Evolutionary conservation across 306 rosid genomes (phyloP).

Genomic region (Prunus mira): DNA sequence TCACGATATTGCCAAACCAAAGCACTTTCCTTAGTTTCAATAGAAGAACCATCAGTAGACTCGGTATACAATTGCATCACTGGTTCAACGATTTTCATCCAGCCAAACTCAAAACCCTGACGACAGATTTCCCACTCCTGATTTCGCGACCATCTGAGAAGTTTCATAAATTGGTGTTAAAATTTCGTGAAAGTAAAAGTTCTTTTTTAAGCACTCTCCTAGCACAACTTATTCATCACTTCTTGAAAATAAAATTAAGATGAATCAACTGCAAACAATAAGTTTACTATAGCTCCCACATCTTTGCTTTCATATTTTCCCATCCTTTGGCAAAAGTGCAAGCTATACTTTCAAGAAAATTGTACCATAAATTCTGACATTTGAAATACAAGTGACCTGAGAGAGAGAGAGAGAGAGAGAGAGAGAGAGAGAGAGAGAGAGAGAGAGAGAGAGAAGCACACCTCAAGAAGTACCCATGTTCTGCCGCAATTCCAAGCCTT

Average conservation of each 20-base stretch:
- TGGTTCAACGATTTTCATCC: conserved; percentile 83
- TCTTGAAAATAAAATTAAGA: background rate
- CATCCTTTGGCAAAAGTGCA: background rate
- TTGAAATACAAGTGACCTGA: background rate
- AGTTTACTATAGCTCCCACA: too few relatives aligned
- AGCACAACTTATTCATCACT: background rate
- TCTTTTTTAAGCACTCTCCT: background rate
- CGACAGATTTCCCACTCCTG: conserved; percentile 60
- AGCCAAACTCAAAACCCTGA: conserved; percentile 57
- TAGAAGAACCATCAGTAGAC: conserved; percentile 79
- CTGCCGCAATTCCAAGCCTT: conserved; percentile 80
- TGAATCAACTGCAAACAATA: background rate
- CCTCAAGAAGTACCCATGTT: conserved; percentile 79
- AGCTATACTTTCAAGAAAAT: background rate
- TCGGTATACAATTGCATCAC: conserved; percentile 70
- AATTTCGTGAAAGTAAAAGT: background rate
- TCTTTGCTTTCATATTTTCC: background rate
- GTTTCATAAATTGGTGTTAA: background rate
- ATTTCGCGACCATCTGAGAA: conserved; percentile 54
- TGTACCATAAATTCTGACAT: background rate
- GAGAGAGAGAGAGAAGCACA: conserved; percentile 27
- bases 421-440: background rate
- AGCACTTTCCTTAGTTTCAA: conserved; percentile 77
- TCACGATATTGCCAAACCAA: conserved; percentile 81
- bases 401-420: background rate